phyloP scores from a whole-genome alignment of 2,329 filamentous ascomycete species.

The Cytospora schulzeri region DNA sequence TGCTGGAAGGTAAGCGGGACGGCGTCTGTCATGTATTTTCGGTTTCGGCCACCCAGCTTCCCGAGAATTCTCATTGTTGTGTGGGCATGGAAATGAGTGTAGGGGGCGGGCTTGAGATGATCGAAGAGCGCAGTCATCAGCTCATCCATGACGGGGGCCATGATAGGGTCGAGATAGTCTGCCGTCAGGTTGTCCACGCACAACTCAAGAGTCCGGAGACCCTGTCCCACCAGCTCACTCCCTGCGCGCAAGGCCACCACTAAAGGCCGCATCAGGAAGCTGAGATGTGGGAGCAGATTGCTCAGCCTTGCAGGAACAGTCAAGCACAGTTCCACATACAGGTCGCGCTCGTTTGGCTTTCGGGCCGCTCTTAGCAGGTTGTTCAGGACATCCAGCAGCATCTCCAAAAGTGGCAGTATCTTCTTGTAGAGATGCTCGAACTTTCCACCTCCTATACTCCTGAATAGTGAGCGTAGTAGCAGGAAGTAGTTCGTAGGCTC shows the following conservation, averaged over 20 bases:
- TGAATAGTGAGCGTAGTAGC: conserved; percentile 85
- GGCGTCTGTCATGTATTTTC: conserved; percentile 91
- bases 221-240: conserved; percentile 92
- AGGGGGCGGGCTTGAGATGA: conserved; percentile 88
- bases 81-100: conserved; percentile 96
- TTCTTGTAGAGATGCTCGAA: conserved; percentile 99
- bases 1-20: conserved; percentile 80
- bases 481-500: conserved; percentile 99
- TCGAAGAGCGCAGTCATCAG: conserved; percentile 98
- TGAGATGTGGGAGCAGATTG: conserved; percentile 91
- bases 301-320: conserved; percentile 94
- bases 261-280: conserved; percentile 93
- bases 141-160: conserved; percentile 98
- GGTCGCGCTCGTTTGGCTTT: conserved; percentile 85
- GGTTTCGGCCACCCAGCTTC: conserved; percentile 91
- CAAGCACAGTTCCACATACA: conserved; percentile 95
- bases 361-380: conserved; percentile 88
- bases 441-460: conserved; percentile 94
- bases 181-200: conserved; percentile 98
- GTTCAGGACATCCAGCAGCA: conserved; percentile 96
- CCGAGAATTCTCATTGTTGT: conserved; percentile 97
- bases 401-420: conserved; percentile 92
- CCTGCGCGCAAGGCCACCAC: conserved; percentile 93
- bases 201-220: conserved; percentile 87
- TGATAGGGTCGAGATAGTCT: conserved; percentile 97